Base-by-base conservation (phyloP, 1,139 yeast species). In the Blastobotrys malaysiensis region DNA sequence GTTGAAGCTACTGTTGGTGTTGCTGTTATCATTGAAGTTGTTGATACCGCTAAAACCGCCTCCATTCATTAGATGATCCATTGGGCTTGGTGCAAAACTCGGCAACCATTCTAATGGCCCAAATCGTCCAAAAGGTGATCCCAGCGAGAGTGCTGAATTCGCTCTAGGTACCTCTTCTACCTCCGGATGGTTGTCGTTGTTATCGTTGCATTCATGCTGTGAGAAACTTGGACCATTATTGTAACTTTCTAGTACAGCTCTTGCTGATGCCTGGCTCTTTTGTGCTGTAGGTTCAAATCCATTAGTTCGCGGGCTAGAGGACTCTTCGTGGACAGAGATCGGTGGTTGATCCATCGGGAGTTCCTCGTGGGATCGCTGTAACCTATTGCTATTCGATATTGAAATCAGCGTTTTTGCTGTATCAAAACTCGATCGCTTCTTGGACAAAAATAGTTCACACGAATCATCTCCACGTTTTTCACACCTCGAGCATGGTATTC, bases 401-500 rank as follows among this genome's bases (percentile, higher is more conserved):
- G 46, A 20, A 14, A 19, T 27, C 22, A 44, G 22, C 21, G 21
- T 36, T 22, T 48, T 27, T 21, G 24, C 50, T 19, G 50, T 50
- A 50, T 31, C 36, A 26, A 48, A 24, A 46, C 31, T 11, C 52
- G 49, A 22, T 49, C 54, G 6, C 56, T 53, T 43, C 57, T 26
- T 18, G 26, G 43, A 20, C 54, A 53, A 9, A 13, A 45, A 45
- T 19, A 50, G 31, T 20, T 49, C 47, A 45, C 59, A 57, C 7
- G 46, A 43, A 9, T 27, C 45, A 19, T 36, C 9, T 2, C 54
- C 54, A n/a, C 50, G 47, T n/a, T 43, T 26, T 22, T 48, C 31
- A 36, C 60, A 57, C 6, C 57, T 43, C 5, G 57, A 47, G 46
- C 60, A 57, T 6, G 60, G 60, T 11, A 48, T 19, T 2, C 60